A percentile compares a stretch with the other conserved stretches of the same genome.
These are phyloP conservation scores for Debaryomyces hansenii DNA, from an alignment of 805 yeast genomes.

Conservation along the genomic window DNA sequence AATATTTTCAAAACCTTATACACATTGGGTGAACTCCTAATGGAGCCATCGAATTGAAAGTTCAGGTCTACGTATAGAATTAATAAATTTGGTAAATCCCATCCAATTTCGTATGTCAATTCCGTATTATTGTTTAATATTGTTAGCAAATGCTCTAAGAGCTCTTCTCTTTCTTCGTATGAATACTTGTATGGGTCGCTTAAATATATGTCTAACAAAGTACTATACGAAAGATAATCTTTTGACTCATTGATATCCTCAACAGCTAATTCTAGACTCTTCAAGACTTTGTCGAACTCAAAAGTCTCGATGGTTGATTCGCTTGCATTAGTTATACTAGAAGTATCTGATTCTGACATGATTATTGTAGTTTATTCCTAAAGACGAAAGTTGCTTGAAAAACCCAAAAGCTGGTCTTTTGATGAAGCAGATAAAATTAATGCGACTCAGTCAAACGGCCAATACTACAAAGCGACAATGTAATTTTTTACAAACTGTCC, in stretches of 20 bases:
- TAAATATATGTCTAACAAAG: conserved; percentile 64
- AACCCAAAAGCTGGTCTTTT: no score
- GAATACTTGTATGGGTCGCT: conserved; percentile 46
- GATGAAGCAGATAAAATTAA: no score
- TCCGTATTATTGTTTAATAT: conserved; percentile 47
- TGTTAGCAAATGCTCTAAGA: conserved; percentile 48
- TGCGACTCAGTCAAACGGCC: no score
- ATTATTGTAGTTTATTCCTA: background rate
- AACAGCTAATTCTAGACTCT: conserved; percentile 29
- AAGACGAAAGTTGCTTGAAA: no score
- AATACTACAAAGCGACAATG: no score
- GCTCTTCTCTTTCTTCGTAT: conserved; percentile 46
- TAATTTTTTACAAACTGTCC: no score
- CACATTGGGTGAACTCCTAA: conserved; percentile 42
- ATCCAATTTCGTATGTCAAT: conserved; percentile 69
- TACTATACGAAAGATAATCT: conserved; percentile 72
- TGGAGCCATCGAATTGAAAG: conserved; percentile 19
- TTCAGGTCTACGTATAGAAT: conserved; percentile 51
- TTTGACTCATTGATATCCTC: conserved; percentile 42
- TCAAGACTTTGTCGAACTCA: conserved; percentile 25
- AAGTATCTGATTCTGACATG: conserved; percentile 19
- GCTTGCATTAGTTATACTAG: conserved; percentile 12
- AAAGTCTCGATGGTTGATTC: conserved; percentile 22
- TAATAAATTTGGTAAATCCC: conserved; percentile 84
- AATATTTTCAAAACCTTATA: conserved; percentile 48